Base-by-base conservation (phyloP, 257 asterid genomes). In the Misopates orontium region DNA sequence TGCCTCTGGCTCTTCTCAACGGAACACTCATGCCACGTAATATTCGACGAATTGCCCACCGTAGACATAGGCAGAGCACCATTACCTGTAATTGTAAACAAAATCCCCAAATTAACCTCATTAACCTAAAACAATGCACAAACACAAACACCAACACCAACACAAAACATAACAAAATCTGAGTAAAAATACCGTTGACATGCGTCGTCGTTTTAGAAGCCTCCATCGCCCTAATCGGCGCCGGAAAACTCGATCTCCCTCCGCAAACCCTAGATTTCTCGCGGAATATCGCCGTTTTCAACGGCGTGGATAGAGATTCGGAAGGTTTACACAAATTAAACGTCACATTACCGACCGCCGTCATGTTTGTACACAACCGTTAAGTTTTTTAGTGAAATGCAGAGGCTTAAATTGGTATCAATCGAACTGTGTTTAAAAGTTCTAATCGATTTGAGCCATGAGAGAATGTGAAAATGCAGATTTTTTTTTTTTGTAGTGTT, bases 1-100 rank as follows among this genome's bases (percentile, higher is more conserved):
- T 84, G 72, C 67, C 99, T 74, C 40, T 81, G 83, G 17, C 52
- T 66, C 60, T 76, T 84, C 19, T 75, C 79, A 25, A 84, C 83
- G 10, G 87, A 57, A 49, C 98, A 88, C 70, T 87, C 84, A 77
- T 94, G 99, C 99, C 99, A 94, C 55, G 81, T 77, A 57, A 94
- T 87, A 82, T 94, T 86, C 1, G 91, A 74, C 13, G 96, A 86
- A 69, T 80, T 94, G 57, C 95, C 96, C n/a, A 73, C 76, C 0
- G 82, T 79, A 59, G 88, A 78, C 71, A 69, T 74, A 77, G 71
- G 48, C 23, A 75, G 19, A 18, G 50, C 65, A 54, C 67, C 78
- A 64, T 86, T 72, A 58, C 87, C 99, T 94, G 68, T 23, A 44
- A 31, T 10, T n/a, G 17, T 11, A 17, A 13, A 12, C 1, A 3